These are phyloP conservation scores for Petunia axillaris DNA, from an alignment of 257 asterid species.

Conservation along the genomic window DNA sequence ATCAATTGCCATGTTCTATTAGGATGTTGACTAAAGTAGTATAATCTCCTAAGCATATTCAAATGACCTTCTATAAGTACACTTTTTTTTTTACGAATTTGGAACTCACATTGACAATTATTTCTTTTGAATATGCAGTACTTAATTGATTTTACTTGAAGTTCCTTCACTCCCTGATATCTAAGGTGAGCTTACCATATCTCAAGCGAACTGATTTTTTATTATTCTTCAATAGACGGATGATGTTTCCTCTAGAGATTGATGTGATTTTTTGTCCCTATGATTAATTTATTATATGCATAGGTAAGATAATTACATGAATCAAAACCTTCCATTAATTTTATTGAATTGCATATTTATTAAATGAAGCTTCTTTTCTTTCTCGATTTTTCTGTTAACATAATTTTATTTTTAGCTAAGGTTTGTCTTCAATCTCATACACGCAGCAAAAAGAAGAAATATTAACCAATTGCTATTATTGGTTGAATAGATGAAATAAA, in stretches of 20 bases:
- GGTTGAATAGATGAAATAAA: neutral
- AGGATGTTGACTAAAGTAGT: neutral
- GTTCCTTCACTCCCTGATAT: neutral
- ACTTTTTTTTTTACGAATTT: neutral
- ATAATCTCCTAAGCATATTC: neutral
- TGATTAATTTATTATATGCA: too few species aligned
- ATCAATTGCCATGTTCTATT: constrained; percentile 1
- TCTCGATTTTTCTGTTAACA: neutral
- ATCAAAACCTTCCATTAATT: neutral
- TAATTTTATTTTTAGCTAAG: neutral
- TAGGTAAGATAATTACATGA: neutral
- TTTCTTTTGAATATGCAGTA: constrained; percentile 18
- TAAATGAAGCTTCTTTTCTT: neutral
- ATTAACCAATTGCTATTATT: too few species aligned
- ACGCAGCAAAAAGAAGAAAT: neutral
- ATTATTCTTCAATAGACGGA: neutral
- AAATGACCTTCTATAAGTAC: neutral
- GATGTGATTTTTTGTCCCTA: neutral
- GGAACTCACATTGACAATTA: constrained; percentile 5
- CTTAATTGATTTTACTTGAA: neutral
- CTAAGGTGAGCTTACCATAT: constrained; percentile 17
- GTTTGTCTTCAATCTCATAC: neutral
- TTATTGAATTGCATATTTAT: neutral
- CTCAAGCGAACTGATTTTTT: neutral
- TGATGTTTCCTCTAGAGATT: constrained; percentile 9